phyloP scores from a whole-genome alignment of 2,329 filamentous ascomycete species.

The Fusarium nelsonii region DNA sequence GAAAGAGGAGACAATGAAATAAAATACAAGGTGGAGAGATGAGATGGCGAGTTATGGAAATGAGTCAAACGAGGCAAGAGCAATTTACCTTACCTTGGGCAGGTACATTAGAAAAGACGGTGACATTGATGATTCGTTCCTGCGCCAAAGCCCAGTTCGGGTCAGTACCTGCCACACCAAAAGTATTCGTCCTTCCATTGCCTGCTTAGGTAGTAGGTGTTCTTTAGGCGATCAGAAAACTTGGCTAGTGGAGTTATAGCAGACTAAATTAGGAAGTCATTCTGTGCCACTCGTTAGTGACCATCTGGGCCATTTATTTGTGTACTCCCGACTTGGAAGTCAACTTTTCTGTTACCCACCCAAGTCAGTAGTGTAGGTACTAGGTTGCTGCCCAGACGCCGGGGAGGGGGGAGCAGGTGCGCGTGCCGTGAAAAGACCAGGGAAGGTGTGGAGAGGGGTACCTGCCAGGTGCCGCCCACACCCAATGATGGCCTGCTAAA shows the following conservation, averaged over 20 bases:
- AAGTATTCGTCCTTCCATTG: slow-evolving; percentile 20
- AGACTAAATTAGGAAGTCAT: too few relatives aligned
- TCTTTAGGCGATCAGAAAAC: too few relatives aligned
- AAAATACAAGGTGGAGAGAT: slow-evolving; percentile 16
- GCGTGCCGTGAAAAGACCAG: slow-evolving; percentile 35
- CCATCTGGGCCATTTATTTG: too few relatives aligned
- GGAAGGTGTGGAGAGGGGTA: slow-evolving; percentile 26
- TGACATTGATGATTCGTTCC: slow-evolving; percentile 45
- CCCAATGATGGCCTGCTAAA: slow-evolving; percentile 1
- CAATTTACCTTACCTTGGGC: slow-evolving; percentile 13
- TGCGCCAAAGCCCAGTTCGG: slow-evolving; percentile 37
- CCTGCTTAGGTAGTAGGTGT: too few relatives aligned
- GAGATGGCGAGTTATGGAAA: slow-evolving; percentile 25
- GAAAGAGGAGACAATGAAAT: slow-evolving; percentile 11
- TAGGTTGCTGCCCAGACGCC: not conserved
- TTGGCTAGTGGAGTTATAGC: too few relatives aligned
- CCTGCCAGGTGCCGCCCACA: slow-evolving; percentile 2
- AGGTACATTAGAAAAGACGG: slow-evolving; percentile 35
- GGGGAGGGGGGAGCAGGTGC: slow-evolving; percentile 26
- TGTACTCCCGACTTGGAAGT: too few relatives aligned
- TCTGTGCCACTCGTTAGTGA: too few relatives aligned
- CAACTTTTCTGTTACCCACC: too few relatives aligned
- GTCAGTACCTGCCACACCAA: slow-evolving; percentile 40
- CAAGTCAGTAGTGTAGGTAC: not conserved
- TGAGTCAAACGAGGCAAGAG: slow-evolving; percentile 40